phyloP scores from a whole-genome alignment of 1,139 yeast species.

The Wickerhamomyces sp. region DNA sequence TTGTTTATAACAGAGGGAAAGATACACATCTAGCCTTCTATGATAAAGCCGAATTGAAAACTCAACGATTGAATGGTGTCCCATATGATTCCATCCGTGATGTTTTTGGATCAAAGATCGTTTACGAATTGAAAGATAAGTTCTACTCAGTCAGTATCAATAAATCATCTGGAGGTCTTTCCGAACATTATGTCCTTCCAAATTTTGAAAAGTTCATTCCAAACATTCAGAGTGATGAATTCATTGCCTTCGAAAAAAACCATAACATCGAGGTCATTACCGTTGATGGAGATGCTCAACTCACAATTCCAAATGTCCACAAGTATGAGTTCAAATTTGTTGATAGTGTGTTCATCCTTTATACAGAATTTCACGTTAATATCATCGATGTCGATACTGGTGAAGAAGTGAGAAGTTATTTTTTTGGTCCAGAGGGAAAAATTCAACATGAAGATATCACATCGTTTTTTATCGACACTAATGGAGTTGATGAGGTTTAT shows the following conservation, averaged over 20 bases:
- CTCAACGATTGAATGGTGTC: constrained; percentile 2
- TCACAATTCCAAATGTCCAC: constrained; percentile 19
- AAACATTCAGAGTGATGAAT: constrained; percentile 12
- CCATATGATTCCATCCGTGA: constrained; percentile 14
- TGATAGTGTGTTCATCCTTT: constrained; percentile 15
- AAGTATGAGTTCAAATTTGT: constrained; percentile 16
- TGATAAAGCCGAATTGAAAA: constrained; percentile 9
- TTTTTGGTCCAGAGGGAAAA: constrained; percentile 13
- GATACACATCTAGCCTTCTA: constrained; percentile 11
- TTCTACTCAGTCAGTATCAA: constrained; percentile 10
- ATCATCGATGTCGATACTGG: constrained; percentile 23
- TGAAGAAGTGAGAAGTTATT: constrained; percentile 13
- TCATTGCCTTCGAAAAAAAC: constrained; percentile 17
- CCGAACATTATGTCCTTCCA: constrained; percentile 7
- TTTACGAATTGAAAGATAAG: constrained; percentile 7
- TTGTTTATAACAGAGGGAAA: constrained; percentile 7
- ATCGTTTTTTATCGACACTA: constrained; percentile 15
- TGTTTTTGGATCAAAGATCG: constrained; percentile 18
- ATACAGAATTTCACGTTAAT: constrained; percentile 19
- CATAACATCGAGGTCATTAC: constrained; percentile 17
- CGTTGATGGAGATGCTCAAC: constrained; percentile 11
- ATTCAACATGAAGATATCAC: constrained; percentile 17
- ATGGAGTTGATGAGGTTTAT: constrained; percentile 14
- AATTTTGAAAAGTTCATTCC: constrained; percentile 11
- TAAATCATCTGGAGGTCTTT: constrained; percentile 8